phyloP scores from a whole-genome alignment of 169 alveolate genomes.

The Plasmodium malariae region DNA sequence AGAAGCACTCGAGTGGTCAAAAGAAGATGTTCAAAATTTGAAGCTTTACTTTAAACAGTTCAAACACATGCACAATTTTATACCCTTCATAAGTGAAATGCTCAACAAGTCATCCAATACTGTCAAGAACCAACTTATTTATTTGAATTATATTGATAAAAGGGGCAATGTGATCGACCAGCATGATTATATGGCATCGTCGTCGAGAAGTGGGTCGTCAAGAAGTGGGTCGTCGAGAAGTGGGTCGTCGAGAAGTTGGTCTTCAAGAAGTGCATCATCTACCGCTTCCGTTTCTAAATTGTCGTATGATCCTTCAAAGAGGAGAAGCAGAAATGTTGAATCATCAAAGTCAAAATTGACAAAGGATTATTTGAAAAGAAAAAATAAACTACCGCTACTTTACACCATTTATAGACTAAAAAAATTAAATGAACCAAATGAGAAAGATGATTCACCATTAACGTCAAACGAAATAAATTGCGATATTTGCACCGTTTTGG shows the following conservation, averaged over 20 bases:
- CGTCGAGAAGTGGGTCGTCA: neutral
- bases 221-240: neutral
- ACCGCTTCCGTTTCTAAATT: neutral
- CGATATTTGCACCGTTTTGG: slow-evolving; percentile 38
- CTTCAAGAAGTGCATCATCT: neutral
- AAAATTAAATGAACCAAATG: slow-evolving; percentile 29
- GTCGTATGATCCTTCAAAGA: neutral
- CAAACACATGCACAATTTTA: slow-evolving; percentile 56
- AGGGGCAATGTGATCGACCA: slow-evolving; percentile 34
- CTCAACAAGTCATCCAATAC: slow-evolving; percentile 38
- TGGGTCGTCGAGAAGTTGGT: neutral
- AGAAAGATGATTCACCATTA: slow-evolving; percentile 4
- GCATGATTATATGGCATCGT: neutral
- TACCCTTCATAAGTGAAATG: slow-evolving; percentile 68
- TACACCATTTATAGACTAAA: slow-evolving; percentile 37
- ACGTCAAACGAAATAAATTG: slow-evolving; percentile 39
- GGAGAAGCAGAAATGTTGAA: neutral
- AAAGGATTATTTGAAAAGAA: neutral
- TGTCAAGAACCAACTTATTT: slow-evolving; percentile 53
- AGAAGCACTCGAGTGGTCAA: slow-evolving; percentile 60
- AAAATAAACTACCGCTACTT: slow-evolving; percentile 55
- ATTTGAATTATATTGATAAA: slow-evolving; percentile 45
- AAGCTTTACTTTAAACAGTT: slow-evolving; percentile 61
- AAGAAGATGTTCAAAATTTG: slow-evolving; percentile 43
- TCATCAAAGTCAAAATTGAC: neutral